Conservation (phyloP, 1,139 yeast genomes). For the Sugiyamaella novakii region DNA sequence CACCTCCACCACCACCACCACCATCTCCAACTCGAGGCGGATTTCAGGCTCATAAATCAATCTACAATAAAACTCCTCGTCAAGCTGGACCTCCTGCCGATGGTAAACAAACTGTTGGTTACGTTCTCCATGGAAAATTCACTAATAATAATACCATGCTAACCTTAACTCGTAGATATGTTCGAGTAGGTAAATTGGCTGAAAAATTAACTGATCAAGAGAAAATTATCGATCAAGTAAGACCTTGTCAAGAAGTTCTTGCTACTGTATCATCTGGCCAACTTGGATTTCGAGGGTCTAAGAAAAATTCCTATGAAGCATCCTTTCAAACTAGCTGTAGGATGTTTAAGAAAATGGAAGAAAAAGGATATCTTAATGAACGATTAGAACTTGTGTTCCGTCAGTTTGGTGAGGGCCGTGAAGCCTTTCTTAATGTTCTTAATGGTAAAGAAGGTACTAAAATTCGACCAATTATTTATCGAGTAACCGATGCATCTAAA, state of each 20-base stretch:
- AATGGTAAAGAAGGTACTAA: constrained; percentile 85
- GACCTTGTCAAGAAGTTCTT: constrained; percentile 76
- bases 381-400: constrained; percentile 66
- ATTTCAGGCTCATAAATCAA: constrained; percentile 17
- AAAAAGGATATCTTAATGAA: constrained; percentile 49
- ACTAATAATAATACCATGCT: constrained; percentile 81
- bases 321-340: constrained; percentile 82
- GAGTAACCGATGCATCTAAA: constrained; percentile 75
- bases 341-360: constrained; percentile 69
- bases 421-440: constrained; percentile 80
- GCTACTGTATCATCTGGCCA: constrained; percentile 53
- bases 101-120: constrained; percentile 49
- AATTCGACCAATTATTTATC: constrained; percentile 63
- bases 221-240: constrained; percentile 72
- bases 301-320: constrained; percentile 88
- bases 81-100: constrained; percentile 12
- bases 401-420: constrained; percentile 87
- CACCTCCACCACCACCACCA: constrained; percentile 1
- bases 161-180: constrained; percentile 65
- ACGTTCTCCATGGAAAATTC: constrained; percentile 76
- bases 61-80: not conserved
- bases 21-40: constrained; percentile 13
- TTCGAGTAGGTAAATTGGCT: constrained; percentile 51
- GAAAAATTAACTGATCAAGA: constrained; percentile 59
- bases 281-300: constrained; percentile 49